Base-by-base conservation (phyloP, 768 basidiomycete species). In the Hygrocybe punicea region DNA sequence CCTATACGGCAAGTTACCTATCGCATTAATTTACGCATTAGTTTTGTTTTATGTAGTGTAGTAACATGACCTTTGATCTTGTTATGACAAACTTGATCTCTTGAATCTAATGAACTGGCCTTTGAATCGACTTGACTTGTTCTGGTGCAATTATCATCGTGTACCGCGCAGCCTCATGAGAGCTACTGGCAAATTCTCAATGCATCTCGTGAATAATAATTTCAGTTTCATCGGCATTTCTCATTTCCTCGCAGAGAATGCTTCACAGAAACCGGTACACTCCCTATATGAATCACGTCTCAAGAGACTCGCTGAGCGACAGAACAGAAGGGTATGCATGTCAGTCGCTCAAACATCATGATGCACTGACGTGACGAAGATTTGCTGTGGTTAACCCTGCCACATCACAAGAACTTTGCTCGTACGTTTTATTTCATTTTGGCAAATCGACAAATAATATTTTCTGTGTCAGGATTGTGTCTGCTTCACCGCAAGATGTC, bases 361-460 rank as follows among this genome's bases (percentile, higher is more conserved):
- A 47, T 47, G n/a, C 11, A 23, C 45, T 13, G 23, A 13, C 45
- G 21, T 6, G 29, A 25, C 11, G 49, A 53, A 86, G 83, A 17
- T 77, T 87, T 53, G 64, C 66, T 14, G 81, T 91, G 7, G 65
- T 66, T 44, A 89, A 90, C 67, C 89, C 90, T 10, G 87, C 90
- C 2, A 89, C 79, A 1, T 84, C 86, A 29, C 73, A 85, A 53
- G 64, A 73, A 11, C 65, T 90, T 34, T 82, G 75, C 74, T 78
- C 71, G 88, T 87, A 66, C 58, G 81, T 73, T 55, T 47, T 37
- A 42, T 19, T 4, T 4, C 39, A 14, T 14, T 42, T 42, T 6
- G 11, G 39, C 14, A 11, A 4, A 4, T 14, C 14, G 16, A 6
- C 19, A 10, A 10, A 6, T 23, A 19, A 23, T 4, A 9, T 21